Conservation (phyloP, 2,329 filamentous ascomycete species). For the Reticulascus tulasneorum region DNA sequence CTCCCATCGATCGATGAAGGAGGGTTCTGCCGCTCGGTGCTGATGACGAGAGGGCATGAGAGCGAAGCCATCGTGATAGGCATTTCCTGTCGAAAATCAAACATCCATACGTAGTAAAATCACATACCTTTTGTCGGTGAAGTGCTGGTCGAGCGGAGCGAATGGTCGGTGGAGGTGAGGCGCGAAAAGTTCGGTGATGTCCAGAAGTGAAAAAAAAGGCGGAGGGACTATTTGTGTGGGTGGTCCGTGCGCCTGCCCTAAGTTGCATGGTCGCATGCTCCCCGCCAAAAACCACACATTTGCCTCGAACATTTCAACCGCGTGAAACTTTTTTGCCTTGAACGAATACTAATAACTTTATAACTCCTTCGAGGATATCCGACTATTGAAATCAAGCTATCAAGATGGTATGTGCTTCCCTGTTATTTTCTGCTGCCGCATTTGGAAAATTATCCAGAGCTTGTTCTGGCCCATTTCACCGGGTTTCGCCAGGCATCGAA, state of each 20-base stretch:
- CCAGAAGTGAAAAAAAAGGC: too few relatives aligned
- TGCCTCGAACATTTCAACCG: constrained; percentile 3
- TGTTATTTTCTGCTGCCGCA: not conserved
- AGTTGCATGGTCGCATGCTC: constrained; percentile 17
- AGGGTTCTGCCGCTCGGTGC: constrained; percentile 70
- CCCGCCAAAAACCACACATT: constrained; percentile 9
- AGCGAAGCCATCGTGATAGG: too few relatives aligned
- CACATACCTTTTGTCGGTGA: constrained; percentile 6
- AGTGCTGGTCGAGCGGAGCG: constrained; percentile 1
- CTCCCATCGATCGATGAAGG: constrained; percentile 44
- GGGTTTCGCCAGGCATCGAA: not conserved
- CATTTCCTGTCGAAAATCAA: too few relatives aligned
- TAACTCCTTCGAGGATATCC: constrained; percentile 62
- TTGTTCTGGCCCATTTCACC: constrained; percentile 1
- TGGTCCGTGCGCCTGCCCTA: constrained; percentile 41
- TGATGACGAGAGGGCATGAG: constrained; percentile 62
- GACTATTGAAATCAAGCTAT: constrained; percentile 47
- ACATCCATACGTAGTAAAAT: constrained; percentile 41
- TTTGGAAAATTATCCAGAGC: not conserved
- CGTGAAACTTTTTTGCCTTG: constrained; percentile 5
- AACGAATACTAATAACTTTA: constrained; percentile 29
- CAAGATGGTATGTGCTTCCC: constrained; percentile 54
- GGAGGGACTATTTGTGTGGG: too few relatives aligned
- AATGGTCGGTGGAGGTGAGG: too few relatives aligned
- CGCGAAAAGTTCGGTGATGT: too few relatives aligned